Base-by-base conservation (phyloP, 2,329 filamentous ascomycete genomes). In the Colletotrichum horii region DNA sequence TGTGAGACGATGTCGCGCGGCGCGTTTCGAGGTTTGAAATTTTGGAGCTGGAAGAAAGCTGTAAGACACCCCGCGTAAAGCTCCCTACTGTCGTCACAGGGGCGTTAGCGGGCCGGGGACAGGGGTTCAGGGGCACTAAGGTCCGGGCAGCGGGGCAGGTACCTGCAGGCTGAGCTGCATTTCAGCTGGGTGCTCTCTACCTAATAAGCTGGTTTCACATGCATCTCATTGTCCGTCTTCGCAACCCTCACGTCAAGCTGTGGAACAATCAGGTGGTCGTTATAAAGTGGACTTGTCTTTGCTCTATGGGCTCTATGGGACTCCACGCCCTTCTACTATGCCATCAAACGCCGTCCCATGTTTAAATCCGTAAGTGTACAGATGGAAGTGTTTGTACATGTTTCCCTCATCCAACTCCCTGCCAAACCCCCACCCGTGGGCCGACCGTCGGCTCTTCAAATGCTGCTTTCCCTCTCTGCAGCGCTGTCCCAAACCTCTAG, bases 401-500 rank as follows among this genome's bases (percentile, higher is more conserved):
- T 70, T 65, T 52, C 38, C 38, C 38, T 60, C 58, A 43, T 69
- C 70, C 65, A 64, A 68, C 30, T 52, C 43, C 43, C 43, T n/a
- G 43, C 73, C 60, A 28, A 66, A 73, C 28, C 34, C 60, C 62
- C 34, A 64, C 36, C 43, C 36, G 26, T 66, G 16, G 24, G 30
- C 32, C 69, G 12, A 15, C 34, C 38, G n/a, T 65, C 43, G n/a
- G 30, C 66, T 60, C 62, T 61, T 73, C 56, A 77, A 36, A 75
- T 72, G 66, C 60, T 62, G 34, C 30, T 61, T 52, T 77, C 76
- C 48, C 48, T 69, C 30, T 67, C 66, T 26, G 64, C 74, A 60
- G 67, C 70, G 15, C 86, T 86, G 74, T 86, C 78, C 82, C 86
- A 86, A 55, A 84, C 79, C 72, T 96, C 94, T 78, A 98, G 90